phyloP scores from a whole-genome alignment of 1,139 yeast genomes.

The Zygosaccharomyces pseudobailii region DNA sequence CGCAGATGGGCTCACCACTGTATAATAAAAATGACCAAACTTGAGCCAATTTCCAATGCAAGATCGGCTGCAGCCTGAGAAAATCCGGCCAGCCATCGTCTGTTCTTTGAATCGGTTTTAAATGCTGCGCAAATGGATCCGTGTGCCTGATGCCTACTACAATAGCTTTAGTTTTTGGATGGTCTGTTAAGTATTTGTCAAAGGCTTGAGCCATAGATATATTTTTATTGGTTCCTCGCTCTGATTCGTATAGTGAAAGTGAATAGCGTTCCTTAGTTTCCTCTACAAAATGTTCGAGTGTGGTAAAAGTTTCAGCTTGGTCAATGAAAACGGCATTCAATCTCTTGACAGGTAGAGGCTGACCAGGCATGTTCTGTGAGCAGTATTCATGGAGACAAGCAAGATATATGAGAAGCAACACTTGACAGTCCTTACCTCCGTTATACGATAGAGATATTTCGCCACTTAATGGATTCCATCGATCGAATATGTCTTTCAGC shows the following conservation, averaged over 20 bases:
- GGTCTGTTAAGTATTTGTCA: slow-evolving; percentile 19
- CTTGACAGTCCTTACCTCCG: slow-evolving; percentile 38
- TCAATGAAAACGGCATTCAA: slow-evolving; percentile 33
- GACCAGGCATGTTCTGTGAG: slow-evolving; percentile 10
- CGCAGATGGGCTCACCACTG: slow-evolving; percentile 34
- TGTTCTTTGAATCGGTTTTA: slow-evolving; percentile 30
- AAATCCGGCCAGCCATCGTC: slow-evolving; percentile 35
- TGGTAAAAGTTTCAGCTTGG: slow-evolving; percentile 27
- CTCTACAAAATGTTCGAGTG: slow-evolving; percentile 27
- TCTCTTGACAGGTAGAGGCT: slow-evolving; percentile 27
- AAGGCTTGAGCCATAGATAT: slow-evolving; percentile 31
- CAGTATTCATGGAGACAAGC: slow-evolving; percentile 33
- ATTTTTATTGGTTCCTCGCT: slow-evolving; percentile 12
- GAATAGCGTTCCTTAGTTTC: slow-evolving; percentile 25
- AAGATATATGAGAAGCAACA: slow-evolving; percentile 29
- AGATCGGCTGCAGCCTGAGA: slow-evolving; percentile 32
- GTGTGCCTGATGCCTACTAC: slow-evolving; percentile 34
- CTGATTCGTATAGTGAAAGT: slow-evolving; percentile 30
- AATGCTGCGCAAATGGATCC: slow-evolving; percentile 31
- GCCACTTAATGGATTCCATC: slow-evolving; percentile 31
- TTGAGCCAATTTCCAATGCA: slow-evolving; percentile 32
- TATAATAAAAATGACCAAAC: slow-evolving; percentile 34
- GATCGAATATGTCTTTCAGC: slow-evolving; percentile 25
- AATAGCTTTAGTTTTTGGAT: slow-evolving; percentile 29
- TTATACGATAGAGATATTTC: slow-evolving; percentile 34